phyloP scores from a whole-genome alignment of 1,139 yeast species.

The Lodderomyces oxycetoniae region DNA sequence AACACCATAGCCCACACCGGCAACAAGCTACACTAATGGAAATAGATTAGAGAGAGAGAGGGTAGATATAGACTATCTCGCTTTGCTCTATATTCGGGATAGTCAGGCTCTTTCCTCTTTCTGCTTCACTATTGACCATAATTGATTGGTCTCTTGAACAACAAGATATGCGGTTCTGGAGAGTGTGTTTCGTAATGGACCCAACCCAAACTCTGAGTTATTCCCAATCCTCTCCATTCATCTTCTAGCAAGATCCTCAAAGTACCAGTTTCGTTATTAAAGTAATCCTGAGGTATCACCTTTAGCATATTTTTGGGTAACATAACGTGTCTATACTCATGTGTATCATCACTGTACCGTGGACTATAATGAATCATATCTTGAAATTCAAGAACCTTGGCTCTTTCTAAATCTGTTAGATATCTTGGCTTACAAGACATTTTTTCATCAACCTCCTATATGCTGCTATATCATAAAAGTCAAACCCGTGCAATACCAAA shows the following conservation, averaged over 20 bases:
- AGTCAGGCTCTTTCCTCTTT: no score
- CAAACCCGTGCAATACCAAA: no score
- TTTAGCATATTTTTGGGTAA: slow-evolving; percentile 94
- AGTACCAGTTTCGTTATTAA: slow-evolving; percentile 93
- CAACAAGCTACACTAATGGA: no score
- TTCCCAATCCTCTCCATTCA: slow-evolving; percentile 98
- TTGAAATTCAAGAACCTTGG: slow-evolving; percentile 83
- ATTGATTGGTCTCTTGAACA: slow-evolving; percentile 69
- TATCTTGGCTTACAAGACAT: slow-evolving; percentile 49
- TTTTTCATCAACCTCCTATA: no score
- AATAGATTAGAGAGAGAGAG: no score
- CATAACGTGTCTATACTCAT: slow-evolving; percentile 90
- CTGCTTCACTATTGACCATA: slow-evolving; percentile 18
- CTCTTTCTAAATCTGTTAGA: slow-evolving; percentile 77
- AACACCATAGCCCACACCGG: no score
- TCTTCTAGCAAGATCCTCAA: slow-evolving; percentile 86
- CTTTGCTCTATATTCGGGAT: no score
- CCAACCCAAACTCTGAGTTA: slow-evolving; percentile 98
- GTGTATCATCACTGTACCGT: slow-evolving; percentile 82
- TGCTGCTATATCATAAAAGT: no score
- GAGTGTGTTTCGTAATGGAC: slow-evolving; percentile 96
- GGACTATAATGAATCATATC: slow-evolving; percentile 95
- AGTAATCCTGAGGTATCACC: slow-evolving; percentile 93
- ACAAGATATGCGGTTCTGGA: slow-evolving; percentile 94
- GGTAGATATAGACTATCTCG: no score